Conservation (phyloP, 1,139 yeast genomes). For the Geotrichum restrictum region DNA sequence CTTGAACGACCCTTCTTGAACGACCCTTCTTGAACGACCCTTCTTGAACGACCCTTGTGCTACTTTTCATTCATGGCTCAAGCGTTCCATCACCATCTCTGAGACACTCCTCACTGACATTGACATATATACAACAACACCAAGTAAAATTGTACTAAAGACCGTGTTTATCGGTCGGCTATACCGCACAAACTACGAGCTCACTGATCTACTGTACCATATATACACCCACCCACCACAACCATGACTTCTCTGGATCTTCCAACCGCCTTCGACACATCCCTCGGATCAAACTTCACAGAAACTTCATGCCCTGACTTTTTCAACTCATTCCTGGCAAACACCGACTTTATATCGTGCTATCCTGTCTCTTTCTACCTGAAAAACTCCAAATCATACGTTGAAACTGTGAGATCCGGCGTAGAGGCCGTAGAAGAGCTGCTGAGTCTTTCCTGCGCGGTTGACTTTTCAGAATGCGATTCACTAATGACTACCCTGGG, state of each 20-base stretch:
- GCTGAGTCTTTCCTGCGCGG: constrained; percentile 33
- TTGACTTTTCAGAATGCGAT: constrained; percentile 28
- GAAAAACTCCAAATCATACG: constrained; percentile 35
- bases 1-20: too few relatives aligned
- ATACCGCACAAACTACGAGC: too few relatives aligned
- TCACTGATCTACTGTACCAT: too few relatives aligned
- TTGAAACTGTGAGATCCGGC: constrained; percentile 31
- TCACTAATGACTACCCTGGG: constrained; percentile 30
- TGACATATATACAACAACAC: too few relatives aligned
- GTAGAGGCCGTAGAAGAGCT: constrained; percentile 29
- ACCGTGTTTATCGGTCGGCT: too few relatives aligned
- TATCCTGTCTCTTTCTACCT: constrained; percentile 36
- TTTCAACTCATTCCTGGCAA: constrained; percentile 30
- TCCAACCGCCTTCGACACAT: constrained; percentile 36
- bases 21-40: too few relatives aligned
- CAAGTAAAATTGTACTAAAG: too few relatives aligned
- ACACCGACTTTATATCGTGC: constrained; percentile 32
- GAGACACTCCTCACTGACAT: too few relatives aligned
- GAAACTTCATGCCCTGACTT: constrained; percentile 32
- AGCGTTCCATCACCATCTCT: too few relatives aligned
- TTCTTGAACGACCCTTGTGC: too few relatives aligned
- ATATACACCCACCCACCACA: too few relatives aligned
- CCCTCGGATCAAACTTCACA: constrained; percentile 35
- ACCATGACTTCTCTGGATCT: not conserved
- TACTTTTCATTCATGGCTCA: too few relatives aligned